Evolutionary conservation across 495 filamentous ascomycete genomes (phyloP), one percentile per base, ranked within the genome.

Genomic region (Aspergillus indologenus): DNA sequence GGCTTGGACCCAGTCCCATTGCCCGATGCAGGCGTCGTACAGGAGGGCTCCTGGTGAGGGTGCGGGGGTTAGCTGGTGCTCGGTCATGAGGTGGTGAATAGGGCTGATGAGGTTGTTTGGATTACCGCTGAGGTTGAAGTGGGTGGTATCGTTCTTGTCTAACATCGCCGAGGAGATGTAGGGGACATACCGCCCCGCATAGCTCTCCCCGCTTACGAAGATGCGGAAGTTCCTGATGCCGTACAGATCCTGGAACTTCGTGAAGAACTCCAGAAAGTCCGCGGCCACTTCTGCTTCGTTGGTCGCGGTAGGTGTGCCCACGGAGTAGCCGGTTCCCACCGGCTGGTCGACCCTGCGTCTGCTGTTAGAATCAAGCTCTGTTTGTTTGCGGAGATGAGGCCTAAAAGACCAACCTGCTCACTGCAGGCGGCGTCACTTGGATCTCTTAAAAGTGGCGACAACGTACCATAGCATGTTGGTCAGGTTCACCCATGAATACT

Each of bases 401-500:
- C n/a, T n/a, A n/a, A n/a, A n/a, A n/a, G n/a, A n/a, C n/a, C n/a
- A n/a, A n/a, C n/a, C n/a, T n/a, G n/a, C n/a, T n/a, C n/a, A n/a
- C n/a, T n/a, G n/a, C n/a, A n/a, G n/a, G n/a, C n/a, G n/a, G n/a
- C n/a, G n/a, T n/a, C n/a, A n/a, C n/a, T n/a, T n/a, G n/a, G n/a
- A 29, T 29, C 26, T 29, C 4, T 3, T 29, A 29, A 29, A 9
- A 9, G 34, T 6, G 34, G 2, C 12, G 34, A 11, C 34, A 15
- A 63, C 69, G 56, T 65, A 78, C 83, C 83, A 87, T 3, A 87
- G 69, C 52, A 86, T 76, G 61, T 88, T 87, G 24, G 84, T 87
- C 24, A 88, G 65, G 45, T 86, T 85, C 29, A 84, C 82, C 86
- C 86, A 90, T 2, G 81, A 78, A 69, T 87, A 89, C n/a, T 76